Evolutionary conservation across 345 rosid species (phyloP).

Genomic region (Melaleuca quinquenervia): DNA sequence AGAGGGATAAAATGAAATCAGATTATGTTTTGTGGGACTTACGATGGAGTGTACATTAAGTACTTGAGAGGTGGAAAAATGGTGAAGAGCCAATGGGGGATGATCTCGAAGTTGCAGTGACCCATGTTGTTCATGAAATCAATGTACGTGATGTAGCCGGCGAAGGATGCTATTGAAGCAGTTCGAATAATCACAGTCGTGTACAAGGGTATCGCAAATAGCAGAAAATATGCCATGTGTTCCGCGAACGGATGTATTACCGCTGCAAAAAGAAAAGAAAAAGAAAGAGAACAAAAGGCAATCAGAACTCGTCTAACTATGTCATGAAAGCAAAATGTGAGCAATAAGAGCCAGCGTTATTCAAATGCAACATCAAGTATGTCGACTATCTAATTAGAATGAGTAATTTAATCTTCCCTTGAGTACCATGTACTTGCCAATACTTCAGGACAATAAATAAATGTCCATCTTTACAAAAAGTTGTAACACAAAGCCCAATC

Average conservation of each 20-base stretch:
- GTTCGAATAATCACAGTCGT: neutral
- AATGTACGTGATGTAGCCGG: constrained; percentile 17
- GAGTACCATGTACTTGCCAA: neutral
- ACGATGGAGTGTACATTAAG: constrained; percentile 52
- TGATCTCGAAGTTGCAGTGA: constrained; percentile 51
- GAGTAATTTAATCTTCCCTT: neutral
- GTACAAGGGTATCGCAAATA: constrained; percentile 23
- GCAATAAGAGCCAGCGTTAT: neutral
- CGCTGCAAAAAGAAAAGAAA: constrained; percentile 12
- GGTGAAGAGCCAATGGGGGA: constrained; percentile 30
- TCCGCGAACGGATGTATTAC: constrained; percentile 50
- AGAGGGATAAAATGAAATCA: neutral
- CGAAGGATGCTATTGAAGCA: constrained; percentile 1
- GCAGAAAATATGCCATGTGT: constrained; percentile 15
- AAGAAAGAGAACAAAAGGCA: neutral
- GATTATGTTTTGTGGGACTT: constrained; percentile 1
- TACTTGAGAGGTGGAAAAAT: constrained; percentile 39
- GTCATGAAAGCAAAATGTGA: neutral
- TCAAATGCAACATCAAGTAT: neutral
- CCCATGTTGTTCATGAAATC: constrained; percentile 44
- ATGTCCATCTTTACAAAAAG: neutral
- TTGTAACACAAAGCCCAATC: neutral
- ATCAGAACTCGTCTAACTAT: neutral
- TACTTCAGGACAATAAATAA: neutral
- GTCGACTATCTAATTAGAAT: neutral